Evolutionary conservation across 352 stramenopile species (phyloP), one percentile per base, ranked within the genome.

Genomic region (Elongisporangium undulatum): DNA sequence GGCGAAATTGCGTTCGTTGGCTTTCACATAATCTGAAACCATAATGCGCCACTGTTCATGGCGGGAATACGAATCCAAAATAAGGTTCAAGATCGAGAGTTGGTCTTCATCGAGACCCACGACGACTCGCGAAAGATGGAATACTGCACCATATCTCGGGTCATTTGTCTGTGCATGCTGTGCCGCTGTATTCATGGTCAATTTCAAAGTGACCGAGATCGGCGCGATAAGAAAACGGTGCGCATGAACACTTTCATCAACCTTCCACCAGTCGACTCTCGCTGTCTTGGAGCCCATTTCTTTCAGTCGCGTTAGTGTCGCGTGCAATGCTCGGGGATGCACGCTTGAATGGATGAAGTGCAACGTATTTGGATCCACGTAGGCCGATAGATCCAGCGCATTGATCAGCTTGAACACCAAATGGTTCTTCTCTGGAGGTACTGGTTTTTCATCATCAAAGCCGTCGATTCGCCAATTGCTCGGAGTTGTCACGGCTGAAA

Each of bases 391-490:
- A 62, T 96, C 85, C 39, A 94, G 74, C 10, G 82, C 85, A 29
- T 87, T 92, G 62, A 96, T 92, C 26, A 96, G 56, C 56, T 96
- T 96, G 69, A 91, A 95, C 21, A 96, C 86, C 17, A 95, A 63
- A 49, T 91, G 83, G 34, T 49, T 76, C 17, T 72, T 82, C 20
- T 87, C 65, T 0, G 66, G 20, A 13, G 53, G 29, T 1, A 56
- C 10, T 1, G 63, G 58, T 13, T 80, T 67, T 29, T 77, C 60
- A 34, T 88, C 74, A 38, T 87, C 72, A 62, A 90, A 90, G 51
- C 69, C 76, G 21, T 85, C 85, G 39, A 93, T 77, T n/a, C 81
- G 59, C 87, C 87, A 96, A 59, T 89, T 93, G 62, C 75, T 88
- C 1, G 84, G 81, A 9, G 86, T 96, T 20, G 87, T 96, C 29